phyloP scores from a whole-genome alignment of 352 stramenopile genomes.

The Globisporangium orthogonon region DNA sequence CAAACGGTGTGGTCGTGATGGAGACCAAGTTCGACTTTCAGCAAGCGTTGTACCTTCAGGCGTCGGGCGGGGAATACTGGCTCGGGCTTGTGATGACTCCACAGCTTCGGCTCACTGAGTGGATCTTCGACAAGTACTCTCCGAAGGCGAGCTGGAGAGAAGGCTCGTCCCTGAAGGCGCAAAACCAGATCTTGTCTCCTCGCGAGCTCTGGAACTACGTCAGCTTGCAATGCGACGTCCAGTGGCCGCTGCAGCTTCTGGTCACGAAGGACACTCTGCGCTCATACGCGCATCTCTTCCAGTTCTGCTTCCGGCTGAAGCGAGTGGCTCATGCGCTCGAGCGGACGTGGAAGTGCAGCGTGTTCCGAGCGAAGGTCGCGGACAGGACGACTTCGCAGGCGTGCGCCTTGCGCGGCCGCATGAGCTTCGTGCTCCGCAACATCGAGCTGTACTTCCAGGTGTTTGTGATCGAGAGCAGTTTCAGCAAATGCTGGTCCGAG shows the following conservation, averaged over 20 bases:
- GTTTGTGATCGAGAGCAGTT: slow-evolving; percentile 66
- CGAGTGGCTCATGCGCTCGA: slow-evolving; percentile 62
- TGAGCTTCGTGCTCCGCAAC: slow-evolving; percentile 73
- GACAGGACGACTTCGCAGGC: slow-evolving; percentile 12
- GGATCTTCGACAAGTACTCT: slow-evolving; percentile 52
- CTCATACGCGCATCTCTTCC: slow-evolving; percentile 66
- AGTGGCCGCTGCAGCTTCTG: slow-evolving; percentile 65
- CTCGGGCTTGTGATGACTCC: slow-evolving; percentile 42
- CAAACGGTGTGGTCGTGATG: slow-evolving; percentile 39
- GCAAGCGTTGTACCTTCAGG: slow-evolving; percentile 29
- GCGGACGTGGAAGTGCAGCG: slow-evolving; percentile 47
- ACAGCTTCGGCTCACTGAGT: slow-evolving; percentile 28
- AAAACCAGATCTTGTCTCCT: slow-evolving; percentile 29
- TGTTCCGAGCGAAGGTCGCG: slow-evolving; percentile 23
- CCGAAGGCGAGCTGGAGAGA: slow-evolving; percentile 24
- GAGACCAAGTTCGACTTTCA: slow-evolving; percentile 45
- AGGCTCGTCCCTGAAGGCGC: slow-evolving; percentile 21
- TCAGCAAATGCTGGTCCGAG: slow-evolving; percentile 46
- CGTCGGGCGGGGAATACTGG: slow-evolving; percentile 40
- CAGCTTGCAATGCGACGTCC: slow-evolving; percentile 38
- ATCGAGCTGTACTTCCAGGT: slow-evolving; percentile 74
- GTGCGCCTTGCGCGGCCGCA: slow-evolving; percentile 43
- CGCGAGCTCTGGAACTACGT: slow-evolving; percentile 59
- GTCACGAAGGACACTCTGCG: slow-evolving; percentile 44
- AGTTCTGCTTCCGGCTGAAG: slow-evolving; percentile 78